These are phyloP conservation scores for Botrytis aclada DNA, from an alignment of 2,329 filamentous ascomycete species.

Conservation along the genomic window DNA sequence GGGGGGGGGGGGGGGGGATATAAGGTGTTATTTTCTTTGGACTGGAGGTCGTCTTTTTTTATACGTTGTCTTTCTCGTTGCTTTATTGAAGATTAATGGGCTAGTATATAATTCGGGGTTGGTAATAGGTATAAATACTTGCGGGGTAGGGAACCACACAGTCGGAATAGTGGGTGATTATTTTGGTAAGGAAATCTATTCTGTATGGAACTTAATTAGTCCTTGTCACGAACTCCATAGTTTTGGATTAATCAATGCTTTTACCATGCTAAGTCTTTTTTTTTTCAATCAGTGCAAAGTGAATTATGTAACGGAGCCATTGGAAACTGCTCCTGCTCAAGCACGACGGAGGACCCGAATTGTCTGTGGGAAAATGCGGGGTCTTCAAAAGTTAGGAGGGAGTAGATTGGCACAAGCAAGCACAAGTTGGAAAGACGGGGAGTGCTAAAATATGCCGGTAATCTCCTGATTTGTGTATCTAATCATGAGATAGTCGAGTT, in stretches of 20 bases:
- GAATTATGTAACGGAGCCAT: not conserved
- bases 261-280: not conserved
- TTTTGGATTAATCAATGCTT: not conserved
- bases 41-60: not conserved
- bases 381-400: not conserved
- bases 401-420: not conserved
- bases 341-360: not conserved
- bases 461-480: no score
- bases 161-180: not conserved
- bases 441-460: no score
- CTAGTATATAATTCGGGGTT: not conserved
- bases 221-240: not conserved
- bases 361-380: not conserved
- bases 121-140: not conserved
- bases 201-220: not conserved
- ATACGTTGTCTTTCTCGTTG: not conserved
- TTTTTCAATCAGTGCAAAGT: not conserved
- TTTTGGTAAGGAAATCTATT: not conserved
- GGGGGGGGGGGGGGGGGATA: not conserved
- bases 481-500: no score
- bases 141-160: not conserved
- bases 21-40: not conserved
- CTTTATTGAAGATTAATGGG: not conserved
- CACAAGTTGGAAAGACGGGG: no score
- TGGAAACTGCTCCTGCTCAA: not conserved